Conservation (phyloP, 2,329 filamentous ascomycete species). For the Colletotrichum orbiculare region DNA sequence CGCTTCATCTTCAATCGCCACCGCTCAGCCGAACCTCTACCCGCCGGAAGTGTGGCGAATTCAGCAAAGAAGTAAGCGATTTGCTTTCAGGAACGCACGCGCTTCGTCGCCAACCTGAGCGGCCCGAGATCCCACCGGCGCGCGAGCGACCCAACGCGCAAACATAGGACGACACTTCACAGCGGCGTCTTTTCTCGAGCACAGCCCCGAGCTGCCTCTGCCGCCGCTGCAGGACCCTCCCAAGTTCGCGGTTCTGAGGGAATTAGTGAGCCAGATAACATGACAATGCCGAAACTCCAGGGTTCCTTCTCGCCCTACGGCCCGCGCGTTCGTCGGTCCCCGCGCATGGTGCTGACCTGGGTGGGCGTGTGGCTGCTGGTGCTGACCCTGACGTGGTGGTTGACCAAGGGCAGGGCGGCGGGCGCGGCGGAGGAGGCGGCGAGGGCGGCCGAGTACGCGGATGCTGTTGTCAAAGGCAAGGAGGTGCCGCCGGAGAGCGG, state of each 20-base stretch:
- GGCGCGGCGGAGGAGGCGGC: not conserved
- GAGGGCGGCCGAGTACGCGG: slow-evolving; percentile 4
- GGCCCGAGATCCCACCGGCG: too few species aligned
- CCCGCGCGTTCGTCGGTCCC: slow-evolving; percentile 27
- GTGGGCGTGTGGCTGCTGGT: slow-evolving; percentile 33
- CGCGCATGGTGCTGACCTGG: slow-evolving; percentile 33
- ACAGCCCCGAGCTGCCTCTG: not conserved
- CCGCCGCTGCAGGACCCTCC: too few species aligned
- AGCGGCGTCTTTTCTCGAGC: not conserved
- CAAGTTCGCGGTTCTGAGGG: too few species aligned
- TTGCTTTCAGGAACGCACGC: too few species aligned
- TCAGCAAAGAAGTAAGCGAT: too few species aligned
- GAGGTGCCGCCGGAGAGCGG: slow-evolving; percentile 24
- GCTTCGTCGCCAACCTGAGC: too few species aligned
- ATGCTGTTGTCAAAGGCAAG: slow-evolving; percentile 32
- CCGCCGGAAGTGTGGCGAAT: too few species aligned
- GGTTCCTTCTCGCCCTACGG: slow-evolving; percentile 32
- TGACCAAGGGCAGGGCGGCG: slow-evolving; percentile 21
- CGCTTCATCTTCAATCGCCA: too few species aligned
- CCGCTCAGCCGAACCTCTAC: too few species aligned
- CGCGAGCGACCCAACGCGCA: too few species aligned
- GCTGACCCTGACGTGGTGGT: slow-evolving; percentile 35
- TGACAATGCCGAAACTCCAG: slow-evolving; percentile 19
- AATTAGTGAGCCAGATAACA: not conserved
- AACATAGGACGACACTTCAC: too few species aligned